Base-by-base conservation (phyloP, 768 basidiomycete species). In the Termitomyces sp. region DNA sequence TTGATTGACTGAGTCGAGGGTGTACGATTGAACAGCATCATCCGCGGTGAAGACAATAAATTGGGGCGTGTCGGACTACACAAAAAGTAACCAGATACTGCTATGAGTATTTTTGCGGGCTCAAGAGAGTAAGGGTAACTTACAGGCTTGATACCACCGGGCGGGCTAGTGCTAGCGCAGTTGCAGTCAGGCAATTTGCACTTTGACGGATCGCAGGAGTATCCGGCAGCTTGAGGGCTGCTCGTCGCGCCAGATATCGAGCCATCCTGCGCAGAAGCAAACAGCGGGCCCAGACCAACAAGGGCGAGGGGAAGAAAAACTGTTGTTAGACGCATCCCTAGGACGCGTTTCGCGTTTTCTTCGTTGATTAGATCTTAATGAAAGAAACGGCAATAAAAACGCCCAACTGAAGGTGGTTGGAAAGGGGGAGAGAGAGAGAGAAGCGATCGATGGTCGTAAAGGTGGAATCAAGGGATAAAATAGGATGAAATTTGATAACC, bases 11-110 rank as follows among this genome's bases (percentile, higher is more conserved):
- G 87, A 67, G 62, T 88, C 83, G 59, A 88, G 69, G 5, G 87
- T 89, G 70, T 90, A 92, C 1, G 81, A 81, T 68, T 90, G 87
- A 28, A 90, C 64, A 22, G 89, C 88, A 69, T 88, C 86, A 63
- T 88, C 85, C 32, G 88, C 88, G 47, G 84, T 87, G 74, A 84
- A 87, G 40, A 88, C 80, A 60, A 88, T 71, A 64, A 88, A 90
- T 69, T 78, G 75, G 2, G 86, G 85, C 21, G 80, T 77, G 10
- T 85, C 77, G 8, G 73, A 70, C 83, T 87, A 59, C 30, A 22
- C 34, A 56, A 51, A 60, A 44, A 41, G 37, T 55, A 43, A 41
- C 38, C 2, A 45, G 30, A 30, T 1, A 34, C n/a, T 7, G 8
- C 21, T 11, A 26, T 38, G 24, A 28, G n/a, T 0, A 26, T n/a